Conservation (phyloP, 2,329 filamentous ascomycete species). For the Pseudogymnoascus sp. region DNA sequence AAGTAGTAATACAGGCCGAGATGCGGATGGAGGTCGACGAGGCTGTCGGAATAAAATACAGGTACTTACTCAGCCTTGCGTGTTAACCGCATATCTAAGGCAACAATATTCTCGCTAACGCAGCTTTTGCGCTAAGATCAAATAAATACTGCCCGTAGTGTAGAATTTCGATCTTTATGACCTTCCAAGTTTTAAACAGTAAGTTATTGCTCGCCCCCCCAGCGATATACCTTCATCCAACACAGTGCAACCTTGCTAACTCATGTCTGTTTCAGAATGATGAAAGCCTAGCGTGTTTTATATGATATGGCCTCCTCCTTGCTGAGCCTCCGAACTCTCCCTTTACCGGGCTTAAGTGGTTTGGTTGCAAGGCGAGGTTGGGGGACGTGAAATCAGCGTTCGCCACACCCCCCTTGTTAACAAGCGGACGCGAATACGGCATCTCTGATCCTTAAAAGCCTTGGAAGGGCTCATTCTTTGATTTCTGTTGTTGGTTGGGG, state of each 20-base stretch:
- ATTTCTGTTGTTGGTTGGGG: conserved; percentile 5
- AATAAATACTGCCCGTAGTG: not conserved
- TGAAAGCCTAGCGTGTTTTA: conserved; percentile 97
- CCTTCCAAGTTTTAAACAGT: conserved; percentile 99
- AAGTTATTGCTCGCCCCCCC: conserved; percentile 37
- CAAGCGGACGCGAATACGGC: conserved; percentile 92
- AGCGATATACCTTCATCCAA: not conserved
- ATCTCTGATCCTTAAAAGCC: conserved; percentile 70
- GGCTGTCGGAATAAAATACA: conserved; percentile 2
- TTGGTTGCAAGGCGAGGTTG: conserved; percentile 54
- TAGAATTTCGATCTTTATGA: conserved; percentile 55
- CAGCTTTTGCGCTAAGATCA: conserved; percentile 2
- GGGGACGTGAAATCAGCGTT: conserved; percentile 93
- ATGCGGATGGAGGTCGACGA: not conserved
- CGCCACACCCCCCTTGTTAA: conserved; percentile 98
- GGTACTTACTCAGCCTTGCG: not conserved
- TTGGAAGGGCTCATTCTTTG: conserved; percentile 39
- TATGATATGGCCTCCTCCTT: conserved; percentile 69
- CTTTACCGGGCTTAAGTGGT: conserved; percentile 84
- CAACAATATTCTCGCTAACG: not conserved
- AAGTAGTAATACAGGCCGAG: not conserved
- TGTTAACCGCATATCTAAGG: not conserved
- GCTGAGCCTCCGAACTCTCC: conserved; percentile 71
- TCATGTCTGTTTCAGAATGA: conserved; percentile 59
- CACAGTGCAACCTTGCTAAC: conserved; percentile 29